Percentiles rank a stretch among this genome's conserved stretches.
phyloP scores from a whole-genome alignment of 129 eudicot species.

The Pulicaria dysenterica region DNA sequence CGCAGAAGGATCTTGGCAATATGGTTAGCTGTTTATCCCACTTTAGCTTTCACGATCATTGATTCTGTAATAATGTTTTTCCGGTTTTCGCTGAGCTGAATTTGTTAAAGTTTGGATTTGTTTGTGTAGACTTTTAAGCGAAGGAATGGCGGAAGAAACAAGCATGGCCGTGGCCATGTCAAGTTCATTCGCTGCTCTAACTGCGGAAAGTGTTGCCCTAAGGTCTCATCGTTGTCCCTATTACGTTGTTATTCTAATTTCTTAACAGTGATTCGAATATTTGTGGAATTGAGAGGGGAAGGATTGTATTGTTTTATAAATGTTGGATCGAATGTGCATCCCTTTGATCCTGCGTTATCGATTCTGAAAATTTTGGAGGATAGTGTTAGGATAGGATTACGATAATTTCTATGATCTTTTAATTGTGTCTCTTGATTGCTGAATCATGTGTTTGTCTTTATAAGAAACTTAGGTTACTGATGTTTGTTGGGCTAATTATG shows the following conservation, averaged over 20 bases:
- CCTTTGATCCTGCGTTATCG: background rate
- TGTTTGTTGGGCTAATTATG: too few relatives aligned
- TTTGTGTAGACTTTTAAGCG: conserved; percentile 64
- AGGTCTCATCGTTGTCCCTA: conserved; percentile 33
- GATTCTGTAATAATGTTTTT: background rate
- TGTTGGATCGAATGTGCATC: background rate
- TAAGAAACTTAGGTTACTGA: too few relatives aligned
- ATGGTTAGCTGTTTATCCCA: conserved; percentile 17
- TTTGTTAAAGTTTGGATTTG: background rate
- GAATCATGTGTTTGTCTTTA: background rate
- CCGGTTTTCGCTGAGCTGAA: background rate
- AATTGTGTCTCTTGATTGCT: background rate
- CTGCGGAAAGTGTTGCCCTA: conserved; percentile 81
- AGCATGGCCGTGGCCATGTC: conserved; percentile 81
- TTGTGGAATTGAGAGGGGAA: too few relatives aligned
- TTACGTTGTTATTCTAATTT: too few relatives aligned
- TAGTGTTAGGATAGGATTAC: background rate
- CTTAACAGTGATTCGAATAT: too few relatives aligned
- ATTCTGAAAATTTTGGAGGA: background rate
- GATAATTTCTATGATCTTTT: background rate
- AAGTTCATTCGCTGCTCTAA: conserved; percentile 80
- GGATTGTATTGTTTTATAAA: too few relatives aligned
- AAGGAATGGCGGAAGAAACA: conserved; percentile 79
- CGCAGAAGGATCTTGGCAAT: background rate
- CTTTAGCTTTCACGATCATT: background rate